Evolutionary conservation across 1,139 yeast species (phyloP), one percentile per base, ranked within the genome.

Genomic region (Candida smagusa): DNA sequence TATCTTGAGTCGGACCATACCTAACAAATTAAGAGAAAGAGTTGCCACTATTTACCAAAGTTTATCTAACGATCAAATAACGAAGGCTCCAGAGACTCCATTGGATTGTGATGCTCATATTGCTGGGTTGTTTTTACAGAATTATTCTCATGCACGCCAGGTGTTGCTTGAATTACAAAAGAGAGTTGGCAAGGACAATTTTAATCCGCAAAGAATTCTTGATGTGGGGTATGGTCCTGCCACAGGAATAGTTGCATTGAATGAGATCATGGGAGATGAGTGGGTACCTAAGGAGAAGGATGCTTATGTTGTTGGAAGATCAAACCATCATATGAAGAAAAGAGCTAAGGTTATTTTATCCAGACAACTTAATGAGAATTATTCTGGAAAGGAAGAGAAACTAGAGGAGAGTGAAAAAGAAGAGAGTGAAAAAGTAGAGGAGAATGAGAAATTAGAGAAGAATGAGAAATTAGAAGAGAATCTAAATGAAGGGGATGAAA

Each of bases 181-280:
- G 35, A 66, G 94, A 36, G 58, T 69, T 4, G 73, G 70, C 0
- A 55, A 55, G 1, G 68, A 62, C 0, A 52, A 54, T 9, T 87
- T 89, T 62, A 60, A 61, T 25, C 97, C 97, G 0, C 56, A 71
- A 24, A 66, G 76, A 11, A 76, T 92, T 0, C 67, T 92, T 39
- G 95, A 88, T 51, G 77, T 88, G 6, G 95, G 97, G 0, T 81
- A 76, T 54, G 98, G 98, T 0, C 97, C 98, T 1, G 94, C 92
- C 1, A 84, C 95, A 0, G 97, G 97, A 1, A 81, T 92, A 67
- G 68, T 90, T 7, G 98, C 95, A 0, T 66, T 89, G 41, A 87
- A 89, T 54, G 96, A 89, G 49, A 54, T 89, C 1, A 76, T 86
- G 81, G 89, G 87, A 0, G 71, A 69, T 3, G 66, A 62, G 1